Evolutionary conservation across 306 rosid genomes (phyloP).

Genomic region (Fragaria vesca): DNA sequence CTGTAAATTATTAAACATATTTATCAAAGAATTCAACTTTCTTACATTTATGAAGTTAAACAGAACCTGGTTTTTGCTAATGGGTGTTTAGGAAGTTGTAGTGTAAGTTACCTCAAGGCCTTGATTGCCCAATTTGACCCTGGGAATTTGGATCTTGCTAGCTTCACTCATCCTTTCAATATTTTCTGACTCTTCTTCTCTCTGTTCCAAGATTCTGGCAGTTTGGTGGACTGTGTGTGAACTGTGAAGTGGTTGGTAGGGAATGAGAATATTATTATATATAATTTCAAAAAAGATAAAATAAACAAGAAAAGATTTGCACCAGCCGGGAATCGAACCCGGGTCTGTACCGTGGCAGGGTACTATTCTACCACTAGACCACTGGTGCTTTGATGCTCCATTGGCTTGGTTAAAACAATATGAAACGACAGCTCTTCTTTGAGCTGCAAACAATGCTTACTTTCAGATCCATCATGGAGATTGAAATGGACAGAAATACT

Average conservation of each 20-base stretch:
- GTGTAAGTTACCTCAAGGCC: background rate
- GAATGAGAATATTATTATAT: background rate
- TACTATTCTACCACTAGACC: constrained; percentile 29
- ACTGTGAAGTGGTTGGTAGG: too few relatives aligned
- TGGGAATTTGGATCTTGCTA: background rate
- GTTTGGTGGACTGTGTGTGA: background rate
- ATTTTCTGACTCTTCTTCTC: too few relatives aligned
- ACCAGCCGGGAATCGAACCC: constrained; percentile 62
- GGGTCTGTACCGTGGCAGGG: constrained; percentile 45
- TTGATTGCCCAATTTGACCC: constrained; percentile 6
- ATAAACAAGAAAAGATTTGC: background rate
- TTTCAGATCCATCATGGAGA: background rate
- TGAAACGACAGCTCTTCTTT: too few relatives aligned
- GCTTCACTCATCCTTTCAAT: constrained; percentile 1
- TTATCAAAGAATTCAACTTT: background rate
- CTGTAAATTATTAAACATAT: background rate
- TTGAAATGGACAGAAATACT: background rate
- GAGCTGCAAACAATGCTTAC: background rate
- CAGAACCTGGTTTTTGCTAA: background rate
- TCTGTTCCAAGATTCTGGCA: background rate
- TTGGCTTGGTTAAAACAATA: too few relatives aligned
- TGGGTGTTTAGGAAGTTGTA: background rate
- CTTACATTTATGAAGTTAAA: background rate
- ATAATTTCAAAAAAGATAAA: too few relatives aligned
- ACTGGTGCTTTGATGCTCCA: background rate